Base-by-base conservation (phyloP, 805 yeast species). In the Suhomyces prunicola region DNA sequence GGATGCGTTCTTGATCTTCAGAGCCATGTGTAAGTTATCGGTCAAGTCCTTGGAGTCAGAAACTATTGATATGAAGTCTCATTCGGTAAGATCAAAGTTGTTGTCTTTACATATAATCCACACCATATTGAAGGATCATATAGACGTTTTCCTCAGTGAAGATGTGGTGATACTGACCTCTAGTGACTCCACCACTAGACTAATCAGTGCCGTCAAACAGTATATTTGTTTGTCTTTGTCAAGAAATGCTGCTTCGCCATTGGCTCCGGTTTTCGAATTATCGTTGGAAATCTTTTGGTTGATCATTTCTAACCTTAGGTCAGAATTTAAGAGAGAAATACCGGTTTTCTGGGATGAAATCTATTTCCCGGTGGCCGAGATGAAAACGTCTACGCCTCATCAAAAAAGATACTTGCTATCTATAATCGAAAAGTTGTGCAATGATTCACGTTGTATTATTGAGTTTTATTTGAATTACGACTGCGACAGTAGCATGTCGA, bases 391-490 rank as follows among this genome's bases (percentile, higher is more conserved):
- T 1, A 90, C 97, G 0, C 73, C 92, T 8, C 97, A 93, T 68
- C 99, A 96, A 71, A 91, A 93, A 67, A 80, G 96, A 66, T 93
- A 91, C 63, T 81, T 93, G 57, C 75, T 96, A 55, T 81, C 87
- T 10, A 80, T 93, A n/a, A 78, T 96, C 24, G 88, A 88, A 61
- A 79, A 96, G 59, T 71, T 94, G 39, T 87, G 96, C 65, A 84
- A 84, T 57, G 97, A 93, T 70, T 96, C 98, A 44, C 80, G 96
- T 56, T 86, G 96, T 17, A 74, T 96, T 56, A 90, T 96, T 54
- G 99, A 94, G 71, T 84, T 94, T 54, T 94, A 93, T 66, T 79
- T 94, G 63, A 94, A 94, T 70, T 96, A 94, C 68, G 99, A 94
- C 69, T 94, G 99, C 75, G 97, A 91, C 66, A 74, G 84, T 31